Evolutionary conservation across 768 basidiomycete genomes (phyloP), one percentile per base, ranked within the genome.

Genomic region (Naganishia vishniacii): DNA sequence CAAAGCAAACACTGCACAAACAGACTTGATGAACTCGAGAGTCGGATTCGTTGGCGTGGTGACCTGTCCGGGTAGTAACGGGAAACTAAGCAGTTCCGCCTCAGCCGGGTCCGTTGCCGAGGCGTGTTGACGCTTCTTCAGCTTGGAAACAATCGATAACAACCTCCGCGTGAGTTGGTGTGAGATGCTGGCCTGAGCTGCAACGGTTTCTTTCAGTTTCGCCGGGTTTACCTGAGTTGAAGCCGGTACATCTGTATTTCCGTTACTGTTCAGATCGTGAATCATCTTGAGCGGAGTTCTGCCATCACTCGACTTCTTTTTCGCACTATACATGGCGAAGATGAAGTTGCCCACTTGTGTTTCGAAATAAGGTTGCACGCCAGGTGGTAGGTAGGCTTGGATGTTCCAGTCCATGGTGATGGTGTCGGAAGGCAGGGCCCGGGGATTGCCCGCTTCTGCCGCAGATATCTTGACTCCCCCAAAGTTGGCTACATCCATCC

Each of bases 401-500:
- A 97, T 89, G 73, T 98, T 97, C 93, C 93, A 98, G 44, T 79
- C 76, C 76, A 80, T 78, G 58, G 84, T 84, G 83, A 93, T 88
- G 69, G 88, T 86, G 48, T 91, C 79, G 2, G 83, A 80, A 4
- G 47, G 20, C 29, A 37, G n/a, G 18, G 53, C 49, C 26, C 73
- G 70, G 9, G 69, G 68, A 49, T 59, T 66, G 5, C 62, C 34
- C 11, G 74, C 75, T 2, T 68, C 56, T 15, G 72, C 72, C 25
- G 92, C 81, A 0, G 75, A 62, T 26, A 87, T 83, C 60, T 86
- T 83, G 61, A 98, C 82, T 1, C 89, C 92, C 18, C 88, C 90
- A 73, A 87, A 84, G 76, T 98, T 99, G 29, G 91, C 89, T 13
- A 85, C 82, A 78, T 99, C 95, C 91, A 98, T 91, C 82, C 90